Base-by-base conservation (phyloP, 2,329 filamentous ascomycete species). In the Neonectria neomacrospora region DNA sequence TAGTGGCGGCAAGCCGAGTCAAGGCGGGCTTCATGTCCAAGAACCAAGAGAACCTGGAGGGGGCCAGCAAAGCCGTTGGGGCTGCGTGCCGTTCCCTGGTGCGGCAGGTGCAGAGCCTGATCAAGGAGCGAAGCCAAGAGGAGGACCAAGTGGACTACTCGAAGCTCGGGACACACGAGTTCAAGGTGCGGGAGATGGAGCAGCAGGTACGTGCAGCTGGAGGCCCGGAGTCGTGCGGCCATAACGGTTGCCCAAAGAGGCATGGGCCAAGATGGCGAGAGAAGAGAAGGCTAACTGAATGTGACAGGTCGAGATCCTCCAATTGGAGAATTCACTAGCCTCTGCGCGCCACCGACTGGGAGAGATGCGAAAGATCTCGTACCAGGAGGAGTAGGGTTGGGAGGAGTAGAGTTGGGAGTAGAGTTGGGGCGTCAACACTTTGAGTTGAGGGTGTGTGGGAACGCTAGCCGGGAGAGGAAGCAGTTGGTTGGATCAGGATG, bases 141-240 rank as follows among this genome's bases (percentile, higher is more conserved):
- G 93, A 95, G 37, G 94, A 97, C 58, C 84, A 87, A 54, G 89
- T 96, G 22, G 96, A 99, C 78, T 99, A 98, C 80, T 85, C 86
- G 45, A 92, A 94, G 81, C 83, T 99, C 50, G 94, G 92, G 66
- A 89, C 91, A 32, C 95, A 97, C 80, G 96, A 99, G 82, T 98
- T 99, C 85, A 99, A 99, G 86, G 94, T 97, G 54, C 88, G 91
- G 73, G 94, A 99, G 82, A 99, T 99, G 96, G 96, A 99, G 82
- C 96, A 99, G 77, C 96, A 99, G 92, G 94, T 97, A 85, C 75
- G 79, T 75, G 45, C 52, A 34, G 61, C 48, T 37, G 41, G 41
- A 30, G 3, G 28, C 11, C 63, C 68, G 58, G 58, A 56, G 45
- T 42, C 52, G 41, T 34, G 60, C 62, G 47, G 55, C 28, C 58